Base-by-base conservation (phyloP, 202 grass and related monocot genomes). In the Brachypodium distachyon region DNA sequence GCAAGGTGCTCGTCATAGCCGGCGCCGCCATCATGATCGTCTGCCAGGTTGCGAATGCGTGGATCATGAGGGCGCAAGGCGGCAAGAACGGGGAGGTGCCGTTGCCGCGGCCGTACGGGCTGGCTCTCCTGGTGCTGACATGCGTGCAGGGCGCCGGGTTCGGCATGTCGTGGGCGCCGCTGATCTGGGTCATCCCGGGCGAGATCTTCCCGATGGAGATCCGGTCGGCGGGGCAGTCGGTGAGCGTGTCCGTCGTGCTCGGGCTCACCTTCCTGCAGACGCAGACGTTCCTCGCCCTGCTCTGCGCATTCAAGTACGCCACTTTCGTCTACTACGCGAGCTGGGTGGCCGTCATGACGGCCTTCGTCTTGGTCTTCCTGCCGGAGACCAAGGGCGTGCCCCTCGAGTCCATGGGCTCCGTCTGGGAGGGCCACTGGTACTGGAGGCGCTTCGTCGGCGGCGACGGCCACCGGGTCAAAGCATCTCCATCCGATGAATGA, bases 201-300 rank as follows among this genome's bases (percentile, higher is more conserved):
- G 90, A 97, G 72, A 97, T 93, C 42, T 97, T 93, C 68, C 94
- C 94, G 0, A 75, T 97, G 36, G 94, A 93, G 71, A 87, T 97
- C 74, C 88, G 90, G 28, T 97, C 94, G 77, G 88, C 88, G 2
- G 94, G 90, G 63, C 94, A 97, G 78, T 81, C 83, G 25, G 59
- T 97, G 82, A 90, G 75, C 69, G 84, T 87, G 57, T 89, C 90
- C 63, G 61, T 91, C 74, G 57, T 49, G 23, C 83, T 97, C 47
- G 46, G 64, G 32, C 74, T 83, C 16, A 93, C 86, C 21, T 97
- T 93, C 88, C 77, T 93, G 61, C 94, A 97, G 87, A 86, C 94
- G 80, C 90, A 97, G 78, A 41, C 77, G 38, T 97, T 97, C 80
- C 90, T 97, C 18, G 32, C 88, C 61, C 89, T 93, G 90, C 81